Evolutionary conservation across 192 early-diverging fungal species (phyloP).

Genomic region (Coemansia sp.): DNA sequence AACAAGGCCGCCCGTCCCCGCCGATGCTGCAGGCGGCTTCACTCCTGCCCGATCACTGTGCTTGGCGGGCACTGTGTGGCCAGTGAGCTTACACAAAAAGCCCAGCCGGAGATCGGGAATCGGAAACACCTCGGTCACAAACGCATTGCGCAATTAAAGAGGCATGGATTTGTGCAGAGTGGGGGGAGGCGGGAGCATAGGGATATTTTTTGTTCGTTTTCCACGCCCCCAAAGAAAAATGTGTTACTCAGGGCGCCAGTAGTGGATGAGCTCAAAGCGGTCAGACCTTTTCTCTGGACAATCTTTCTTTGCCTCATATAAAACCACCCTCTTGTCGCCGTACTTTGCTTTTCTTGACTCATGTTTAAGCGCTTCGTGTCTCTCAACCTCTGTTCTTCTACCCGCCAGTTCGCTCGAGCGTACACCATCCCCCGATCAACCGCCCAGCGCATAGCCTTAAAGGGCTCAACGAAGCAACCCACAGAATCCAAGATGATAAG

Average conservation of each 20-base stretch:
- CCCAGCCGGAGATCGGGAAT: slow-evolving; percentile 4
- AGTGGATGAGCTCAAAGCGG: neutral
- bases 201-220: neutral
- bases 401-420: slow-evolving; percentile 12
- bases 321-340: neutral
- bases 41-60: neutral
- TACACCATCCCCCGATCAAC: slow-evolving; percentile 48
- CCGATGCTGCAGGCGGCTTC: neutral
- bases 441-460: slow-evolving; percentile 14
- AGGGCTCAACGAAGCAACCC: neutral
- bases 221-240: neutral
- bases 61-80: neutral
- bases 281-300: neutral
- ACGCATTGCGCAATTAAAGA: neutral
- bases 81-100: neutral
- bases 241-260: neutral
- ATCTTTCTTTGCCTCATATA: neutral
- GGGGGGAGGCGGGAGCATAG: neutral
- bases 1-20: neutral
- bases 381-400: neutral
- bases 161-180: neutral
- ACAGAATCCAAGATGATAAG: slow-evolving; percentile 5
- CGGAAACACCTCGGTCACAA: slow-evolving; percentile 1
- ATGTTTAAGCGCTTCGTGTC: neutral
- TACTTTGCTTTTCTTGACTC: neutral